Evolutionary conservation across 2,329 filamentous ascomycete species (phyloP), one percentile per base, ranked within the genome.

Genomic region (Zymoseptoria ardabiliae): DNA sequence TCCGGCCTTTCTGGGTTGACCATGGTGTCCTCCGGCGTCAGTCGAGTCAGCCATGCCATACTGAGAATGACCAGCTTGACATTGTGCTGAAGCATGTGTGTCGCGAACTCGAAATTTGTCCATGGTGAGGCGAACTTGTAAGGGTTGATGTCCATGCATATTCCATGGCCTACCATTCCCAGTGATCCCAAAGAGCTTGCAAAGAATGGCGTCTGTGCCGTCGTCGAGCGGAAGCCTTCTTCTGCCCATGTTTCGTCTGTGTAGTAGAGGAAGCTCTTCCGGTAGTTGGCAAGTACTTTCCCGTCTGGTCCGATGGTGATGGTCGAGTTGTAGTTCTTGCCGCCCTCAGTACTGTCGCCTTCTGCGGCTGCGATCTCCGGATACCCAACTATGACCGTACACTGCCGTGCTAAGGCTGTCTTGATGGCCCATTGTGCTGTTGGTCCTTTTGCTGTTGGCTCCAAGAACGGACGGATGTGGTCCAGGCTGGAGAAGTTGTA

Each of bases 401-500:
- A 91, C 60, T 85, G 78, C 67, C 88, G 79, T 65, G 85, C 85
- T 21, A 84, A 76, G 0, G 90, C 89, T 0, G 80, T 83, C 0
- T 81, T 83, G 45, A 83, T 78, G 0, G 89, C 88, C 90, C 89
- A 94, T 20, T 87, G 73, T 0, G 88, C 85, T 6, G 81, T 85
- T 56, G 88, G 83, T 0, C 90, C 90, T 0, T 82, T 77, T 4
- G 82, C 81, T 0, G 82, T 82, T 0, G 79, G 81, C 68, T 94
- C 90, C 3, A 93, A 82, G 65, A 79, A 88, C 0, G 88, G 87
- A 1, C 75, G 74, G 50, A 93, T 91, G 1, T 90, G 80, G 30
- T 82, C 76, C 2, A 90, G 72, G 0, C 85, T 88, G 50, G 82
- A 81, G 76, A 92, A 93, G 71, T 91, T 91, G 76, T 92, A 94